A percentile compares a stretch with the other conserved stretches of the same genome.
Evolutionary conservation across 768 basidiomycete genomes (phyloP).

Genomic region (Coprinopsis cinerea): DNA sequence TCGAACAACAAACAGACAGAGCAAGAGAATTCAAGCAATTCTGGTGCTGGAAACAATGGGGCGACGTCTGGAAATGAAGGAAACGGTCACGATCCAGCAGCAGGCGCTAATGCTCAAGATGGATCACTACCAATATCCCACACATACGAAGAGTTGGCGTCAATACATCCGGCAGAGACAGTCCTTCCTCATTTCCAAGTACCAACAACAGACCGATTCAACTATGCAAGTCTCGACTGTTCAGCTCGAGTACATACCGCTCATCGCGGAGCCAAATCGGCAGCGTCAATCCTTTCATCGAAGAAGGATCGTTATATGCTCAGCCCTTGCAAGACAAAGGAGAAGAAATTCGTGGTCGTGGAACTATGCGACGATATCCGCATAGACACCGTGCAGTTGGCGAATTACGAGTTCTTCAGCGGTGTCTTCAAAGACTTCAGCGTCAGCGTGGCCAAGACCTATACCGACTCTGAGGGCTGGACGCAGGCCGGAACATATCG

Average conservation of each 20-base stretch:
- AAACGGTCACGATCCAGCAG: conserved; percentile 6
- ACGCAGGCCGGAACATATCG: conserved; percentile 68
- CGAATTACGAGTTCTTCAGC: conserved; percentile 97
- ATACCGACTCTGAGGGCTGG: conserved; percentile 60
- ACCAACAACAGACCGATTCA: conserved; percentile 82
- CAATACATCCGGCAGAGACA: conserved; percentile 22
- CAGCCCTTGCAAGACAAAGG: conserved; percentile 70
- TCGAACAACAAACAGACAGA: conserved; percentile 22
- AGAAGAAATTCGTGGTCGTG: conserved; percentile 77
- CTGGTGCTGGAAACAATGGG: conserved; percentile 6
- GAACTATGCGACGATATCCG: conserved; percentile 97
- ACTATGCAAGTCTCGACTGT: conserved; percentile 91
- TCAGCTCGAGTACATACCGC: conserved; percentile 86
- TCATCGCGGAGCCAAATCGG: conserved; percentile 75
- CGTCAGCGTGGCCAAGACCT: conserved; percentile 82
- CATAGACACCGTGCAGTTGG: conserved; percentile 93
- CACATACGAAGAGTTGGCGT: conserved; percentile 16
- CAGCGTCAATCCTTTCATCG: conserved; percentile 77
- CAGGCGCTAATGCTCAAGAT: conserved; percentile 12
- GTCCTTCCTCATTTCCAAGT: conserved; percentile 62
- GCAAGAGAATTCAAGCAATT: conserved; percentile 15
- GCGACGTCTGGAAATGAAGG: conserved; percentile 9
- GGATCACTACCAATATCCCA: conserved; percentile 8
- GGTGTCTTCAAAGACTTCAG: conserved; percentile 92
- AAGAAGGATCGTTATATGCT: conserved; percentile 97